Conservation (phyloP, 1,139 yeast species). For the Scheffersomyces cryptocercus region DNA sequence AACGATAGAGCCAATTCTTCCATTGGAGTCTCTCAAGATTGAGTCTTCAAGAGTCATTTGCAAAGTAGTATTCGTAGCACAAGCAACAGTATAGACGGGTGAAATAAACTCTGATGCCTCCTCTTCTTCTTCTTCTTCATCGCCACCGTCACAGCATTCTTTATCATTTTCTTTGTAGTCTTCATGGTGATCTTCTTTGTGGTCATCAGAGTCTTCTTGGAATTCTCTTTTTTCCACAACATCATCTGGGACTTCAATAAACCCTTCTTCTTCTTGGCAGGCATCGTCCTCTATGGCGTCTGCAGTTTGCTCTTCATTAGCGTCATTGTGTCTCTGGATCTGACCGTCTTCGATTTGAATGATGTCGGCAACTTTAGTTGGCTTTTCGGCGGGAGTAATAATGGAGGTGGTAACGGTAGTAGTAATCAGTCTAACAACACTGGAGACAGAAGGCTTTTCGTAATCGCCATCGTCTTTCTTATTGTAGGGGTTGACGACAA, state of each 20-base stretch:
- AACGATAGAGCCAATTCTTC: slow-evolving; percentile 45
- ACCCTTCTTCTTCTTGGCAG: slow-evolving; percentile 4
- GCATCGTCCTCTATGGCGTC: slow-evolving; percentile 6
- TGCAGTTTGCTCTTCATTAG: neutral
- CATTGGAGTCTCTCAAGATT: slow-evolving; percentile 34
- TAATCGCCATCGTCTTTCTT: slow-evolving; percentile 16
- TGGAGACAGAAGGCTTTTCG: slow-evolving; percentile 11
- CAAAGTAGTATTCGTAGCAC: slow-evolving; percentile 32
- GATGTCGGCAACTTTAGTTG: slow-evolving; percentile 22
- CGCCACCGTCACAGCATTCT: slow-evolving; percentile 3
- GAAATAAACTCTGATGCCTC: slow-evolving; percentile 13
- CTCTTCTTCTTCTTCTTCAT: slow-evolving; percentile 3
- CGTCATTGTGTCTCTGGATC: slow-evolving; percentile 19
- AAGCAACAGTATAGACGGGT: slow-evolving; percentile 36
- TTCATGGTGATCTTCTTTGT: neutral
- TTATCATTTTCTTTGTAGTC: slow-evolving; percentile 3
- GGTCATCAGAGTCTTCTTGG: slow-evolving; percentile 1
- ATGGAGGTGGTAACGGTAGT: slow-evolving; percentile 19
- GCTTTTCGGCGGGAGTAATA: slow-evolving; percentile 25
- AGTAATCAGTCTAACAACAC: slow-evolving; percentile 18
- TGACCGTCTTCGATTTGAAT: slow-evolving; percentile 36
- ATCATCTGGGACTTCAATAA: neutral
- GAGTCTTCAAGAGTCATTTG: slow-evolving; percentile 34
- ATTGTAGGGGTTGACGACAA: slow-evolving; percentile 31
- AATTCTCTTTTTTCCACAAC: slow-evolving; percentile 1